Conservation (phyloP, 345 rosid genomes). For the Aurinia saxatilis region DNA sequence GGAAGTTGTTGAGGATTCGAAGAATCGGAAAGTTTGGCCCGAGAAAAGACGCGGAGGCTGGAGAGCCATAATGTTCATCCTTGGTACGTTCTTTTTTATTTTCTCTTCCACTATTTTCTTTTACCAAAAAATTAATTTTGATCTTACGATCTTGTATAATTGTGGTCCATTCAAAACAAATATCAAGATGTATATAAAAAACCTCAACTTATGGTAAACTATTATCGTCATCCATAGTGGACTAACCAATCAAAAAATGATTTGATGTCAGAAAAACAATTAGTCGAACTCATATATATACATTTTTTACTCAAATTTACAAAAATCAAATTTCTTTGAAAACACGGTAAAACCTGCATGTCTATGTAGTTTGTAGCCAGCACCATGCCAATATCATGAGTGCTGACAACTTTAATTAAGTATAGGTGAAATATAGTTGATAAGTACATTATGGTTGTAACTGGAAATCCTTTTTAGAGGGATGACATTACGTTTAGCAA, state of each 20-base stretch:
- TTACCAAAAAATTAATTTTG: no score
- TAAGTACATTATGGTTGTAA: no score
- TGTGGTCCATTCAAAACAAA: background rate
- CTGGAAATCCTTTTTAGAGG: no score
- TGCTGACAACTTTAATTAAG: no score
- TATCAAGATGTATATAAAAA: background rate
- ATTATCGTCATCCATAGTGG: background rate
- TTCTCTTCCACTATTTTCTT: background rate
- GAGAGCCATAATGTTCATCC: constrained; percentile 63
- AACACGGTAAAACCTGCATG: background rate
- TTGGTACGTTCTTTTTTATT: constrained; percentile 34
- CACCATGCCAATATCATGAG: constrained; percentile 21
- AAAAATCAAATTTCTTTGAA: background rate
- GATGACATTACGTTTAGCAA: no score
- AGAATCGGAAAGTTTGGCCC: background rate
- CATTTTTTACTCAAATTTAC: no score
- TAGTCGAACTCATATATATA: background rate
- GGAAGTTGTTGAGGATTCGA: constrained; percentile 3
- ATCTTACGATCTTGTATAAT: background rate
- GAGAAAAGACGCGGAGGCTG: constrained; percentile 65
- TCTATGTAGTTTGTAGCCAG: background rate
- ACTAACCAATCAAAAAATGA: no score
- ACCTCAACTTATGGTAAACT: background rate
- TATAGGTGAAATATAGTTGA: no score
- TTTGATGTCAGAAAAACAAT: no score